Percentiles rank a stretch among this genome's conserved stretches.
phyloP scores from a whole-genome alignment of 2,329 filamentous ascomycete species.

The Sporothrix luriei region DNA sequence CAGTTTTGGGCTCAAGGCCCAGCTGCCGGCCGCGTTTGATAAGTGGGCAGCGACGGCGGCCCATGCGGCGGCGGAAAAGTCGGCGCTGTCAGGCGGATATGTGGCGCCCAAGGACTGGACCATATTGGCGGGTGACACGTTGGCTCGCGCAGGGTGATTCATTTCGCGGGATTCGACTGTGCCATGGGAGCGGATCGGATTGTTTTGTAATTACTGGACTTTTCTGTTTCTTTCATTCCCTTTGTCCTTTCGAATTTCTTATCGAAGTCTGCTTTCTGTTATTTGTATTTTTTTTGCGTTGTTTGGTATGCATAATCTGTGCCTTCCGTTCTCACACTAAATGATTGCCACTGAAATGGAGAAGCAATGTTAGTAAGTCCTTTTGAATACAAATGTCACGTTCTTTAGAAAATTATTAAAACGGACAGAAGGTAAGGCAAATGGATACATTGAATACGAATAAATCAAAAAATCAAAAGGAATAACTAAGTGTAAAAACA shows the following conservation, averaged over 20 bases:
- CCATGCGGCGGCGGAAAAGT: conserved; percentile 32
- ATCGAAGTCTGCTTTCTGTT: neutral
- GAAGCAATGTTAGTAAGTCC: too few relatives aligned
- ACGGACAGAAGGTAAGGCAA: too few relatives aligned
- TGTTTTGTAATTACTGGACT: neutral
- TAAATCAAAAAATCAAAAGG: too few relatives aligned
- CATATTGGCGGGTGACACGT: conserved; percentile 27
- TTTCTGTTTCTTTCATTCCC: neutral
- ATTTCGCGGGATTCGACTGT: neutral
- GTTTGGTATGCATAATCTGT: neutral
- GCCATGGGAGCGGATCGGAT: too few relatives aligned
- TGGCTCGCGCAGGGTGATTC: neutral
- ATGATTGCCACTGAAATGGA: too few relatives aligned
- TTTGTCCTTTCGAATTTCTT: neutral
- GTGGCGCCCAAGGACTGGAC: conserved; percentile 34
- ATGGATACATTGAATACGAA: too few relatives aligned
- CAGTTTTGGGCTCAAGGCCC: conserved; percentile 31
- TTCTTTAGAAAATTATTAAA: too few relatives aligned
- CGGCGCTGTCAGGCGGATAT: conserved; percentile 36
- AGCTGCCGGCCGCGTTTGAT: conserved; percentile 35
- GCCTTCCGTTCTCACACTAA: too few relatives aligned
- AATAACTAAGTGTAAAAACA: too few relatives aligned
- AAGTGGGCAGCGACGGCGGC: conserved; percentile 35
- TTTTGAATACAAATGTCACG: too few relatives aligned
- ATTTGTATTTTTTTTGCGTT: neutral